Percentiles rank a stretch among this genome's conserved stretches.
Conservation (phyloP, 2,329 filamentous ascomycete genomes). For the Alternaria novae-zelandiae region DNA sequence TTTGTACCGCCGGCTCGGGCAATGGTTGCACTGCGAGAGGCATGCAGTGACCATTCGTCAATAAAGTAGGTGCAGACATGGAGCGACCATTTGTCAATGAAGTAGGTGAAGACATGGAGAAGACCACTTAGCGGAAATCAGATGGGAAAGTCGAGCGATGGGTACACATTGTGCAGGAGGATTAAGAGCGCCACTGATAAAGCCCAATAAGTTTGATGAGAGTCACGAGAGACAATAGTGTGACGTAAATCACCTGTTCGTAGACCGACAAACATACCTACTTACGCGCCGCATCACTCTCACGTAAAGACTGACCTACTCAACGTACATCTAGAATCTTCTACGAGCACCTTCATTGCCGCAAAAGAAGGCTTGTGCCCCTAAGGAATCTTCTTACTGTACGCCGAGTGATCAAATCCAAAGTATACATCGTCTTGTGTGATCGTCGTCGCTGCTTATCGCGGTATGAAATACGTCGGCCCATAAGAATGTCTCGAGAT, state of each 20-base stretch:
- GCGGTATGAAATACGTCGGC: slow-evolving; percentile 54
- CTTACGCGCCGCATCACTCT: not conserved
- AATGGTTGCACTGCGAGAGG: not conserved
- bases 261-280: not conserved
- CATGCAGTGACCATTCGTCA: not conserved
- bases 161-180: not conserved
- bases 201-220: not conserved
- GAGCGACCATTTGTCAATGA: not conserved
- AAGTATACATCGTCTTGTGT: not conserved
- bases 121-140: not conserved
- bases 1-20: not conserved
- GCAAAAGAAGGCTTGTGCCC: not conserved
- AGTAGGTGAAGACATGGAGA: not conserved
- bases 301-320: not conserved
- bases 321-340: not conserved
- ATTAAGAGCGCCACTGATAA: not conserved
- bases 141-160: not conserved
- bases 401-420: not conserved
- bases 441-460: not conserved
- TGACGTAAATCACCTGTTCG: not conserved
- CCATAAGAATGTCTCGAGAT: slow-evolving; percentile 23
- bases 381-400: not conserved
- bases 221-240: not conserved
- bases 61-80: not conserved
- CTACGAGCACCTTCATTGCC: not conserved